Evolutionary conservation across 306 rosid genomes (phyloP), one percentile per base, ranked within the genome.

Genomic region (Chamaecrista fasciculata): DNA sequence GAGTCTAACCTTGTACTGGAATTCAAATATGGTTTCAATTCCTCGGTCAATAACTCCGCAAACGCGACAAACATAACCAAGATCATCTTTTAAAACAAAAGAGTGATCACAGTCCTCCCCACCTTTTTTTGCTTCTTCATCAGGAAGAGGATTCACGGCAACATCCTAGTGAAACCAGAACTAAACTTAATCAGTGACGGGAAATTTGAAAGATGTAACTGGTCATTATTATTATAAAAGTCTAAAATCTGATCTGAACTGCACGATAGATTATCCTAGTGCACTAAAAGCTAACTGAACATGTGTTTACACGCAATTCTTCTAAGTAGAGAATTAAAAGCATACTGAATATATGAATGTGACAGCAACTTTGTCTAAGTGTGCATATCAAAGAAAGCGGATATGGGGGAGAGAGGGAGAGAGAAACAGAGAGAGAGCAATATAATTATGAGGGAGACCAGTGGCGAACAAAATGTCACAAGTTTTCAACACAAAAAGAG

Each of bases 11-110:
- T 60, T 73, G 76, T 85, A 94, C 74, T 87, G 96, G 67, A 85
- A 94, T 90, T 94, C 99, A 74, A 91, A 88, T 53, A 94, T 86
- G 33, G 86, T 85, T 65, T 94, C 99, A 43, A 94, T 94, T 43
- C 82, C 81, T 73, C 74, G 81, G 76, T 74, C 91, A 46, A 94
- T 84, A 50, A 88, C 75, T 68, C 99, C 97, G 73, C 99, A 94
- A 61, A 91, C 78, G 0, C 97, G 97, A 43, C 97, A 94, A 74
- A 91, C 99, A 72, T 85, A 84, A 44, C 99, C 99, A 74, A 91
- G 67, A 74, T 94, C 99, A 34, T 94, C 99, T 81, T 89, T 94
- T 49, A 94, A 81, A 77, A 94, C 81, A 67, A 79, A 94, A 78
- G 95, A 88, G 77, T 94, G 99, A 66, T 94, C 96, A 48, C 99